Evolutionary conservation across 345 rosid genomes (phyloP), one percentile per base, ranked within the genome.

Genomic region (Anastatica hierochuntica): DNA sequence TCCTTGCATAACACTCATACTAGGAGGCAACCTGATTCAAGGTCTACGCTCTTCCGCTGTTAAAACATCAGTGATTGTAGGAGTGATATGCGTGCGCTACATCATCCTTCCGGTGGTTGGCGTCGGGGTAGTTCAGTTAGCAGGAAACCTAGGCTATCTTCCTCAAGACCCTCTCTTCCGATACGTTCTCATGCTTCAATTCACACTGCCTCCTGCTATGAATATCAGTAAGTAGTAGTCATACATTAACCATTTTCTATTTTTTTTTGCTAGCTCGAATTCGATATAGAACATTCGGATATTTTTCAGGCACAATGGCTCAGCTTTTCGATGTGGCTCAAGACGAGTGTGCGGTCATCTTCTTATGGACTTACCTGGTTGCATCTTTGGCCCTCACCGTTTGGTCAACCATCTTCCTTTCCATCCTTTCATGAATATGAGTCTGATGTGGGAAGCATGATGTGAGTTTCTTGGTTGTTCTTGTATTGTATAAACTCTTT

Each of bases 261-360:
- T n/a, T n/a, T n/a, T n/a, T n/a, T n/a, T n/a, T n/a, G n/a, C n/a
- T n/a, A n/a, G n/a, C 42, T 3, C 43, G 42, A 17, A 38, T 33
- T 24, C 19, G 37, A 12, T 30, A 24, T 39, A 34, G 43, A 47
- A 26, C 33, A 26, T 9, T 21, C 5, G 9, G 6, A 16, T 26
- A 5, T 14, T 13, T 10, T 63, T 56, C 82, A 85, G 94, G 96
- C 18, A 90, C 98, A 6, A 90, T 90, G 92, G 66, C 98, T 4
- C 87, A 90, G 57, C 69, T 90, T 37, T 84, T 76, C 60, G 74
- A 79, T 73, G 92, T 84, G 47, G 98, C 81, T 1, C 87, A 90
- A 80, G 95, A 90, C 47, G 98, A 90, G 69, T 86, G 96, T 38
- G 84, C 98, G 8, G 89, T 90, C 18, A 80, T 87, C 58, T 79